Evolutionary conservation across 768 basidiomycete species (phyloP), one percentile per base, ranked within the genome.

Genomic region (Melanogaster broomeanus): DNA sequence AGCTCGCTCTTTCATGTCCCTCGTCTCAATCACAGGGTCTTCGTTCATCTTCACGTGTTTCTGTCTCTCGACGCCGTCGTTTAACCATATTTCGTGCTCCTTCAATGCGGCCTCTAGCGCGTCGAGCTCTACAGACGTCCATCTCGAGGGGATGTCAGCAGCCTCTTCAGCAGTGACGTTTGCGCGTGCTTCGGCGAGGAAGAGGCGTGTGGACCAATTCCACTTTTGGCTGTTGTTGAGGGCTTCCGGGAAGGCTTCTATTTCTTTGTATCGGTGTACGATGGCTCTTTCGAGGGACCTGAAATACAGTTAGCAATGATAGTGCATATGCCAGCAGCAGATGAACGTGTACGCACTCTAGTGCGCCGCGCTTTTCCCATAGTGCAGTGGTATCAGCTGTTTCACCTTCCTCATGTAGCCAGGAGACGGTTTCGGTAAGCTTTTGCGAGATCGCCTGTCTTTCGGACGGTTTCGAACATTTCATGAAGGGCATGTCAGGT

Each of bases 331-430:
- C 6, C 8, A 42, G 13, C 31, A 15, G 31, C 13, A 27, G 8
- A 27, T 31, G 31, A 5, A 27, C 10, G 2, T 48, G 39, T 37
- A 52, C 93, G 71, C 64, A 97, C 96, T 98, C 93, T 8, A 98
- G 71, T 4, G 80, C 84, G 38, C 79, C 79, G 44, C 91, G 83
- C 69, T 91, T 92, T 57, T 85, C 81, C 54, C 84, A 73, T 57
- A 97, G 77, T 47, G 86, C 82, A 15, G 76, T 77, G 3, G 87
- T 93, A 53, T 88, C 85, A 0, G 95, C 96, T 6, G 77, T 66
- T 62, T 98, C 96, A 7, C 85, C 93, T 48, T 87, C 77, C 33
- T 94, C 90, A 60, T 84, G 78, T 50, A 98, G 74, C 97, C 97
- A 98, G 24, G 72, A 65, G 55, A 87, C 83, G 0, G 88, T 84